Evolutionary conservation across 805 yeast species (phyloP).

Genomic region (Saccharomycopsis microspora): DNA sequence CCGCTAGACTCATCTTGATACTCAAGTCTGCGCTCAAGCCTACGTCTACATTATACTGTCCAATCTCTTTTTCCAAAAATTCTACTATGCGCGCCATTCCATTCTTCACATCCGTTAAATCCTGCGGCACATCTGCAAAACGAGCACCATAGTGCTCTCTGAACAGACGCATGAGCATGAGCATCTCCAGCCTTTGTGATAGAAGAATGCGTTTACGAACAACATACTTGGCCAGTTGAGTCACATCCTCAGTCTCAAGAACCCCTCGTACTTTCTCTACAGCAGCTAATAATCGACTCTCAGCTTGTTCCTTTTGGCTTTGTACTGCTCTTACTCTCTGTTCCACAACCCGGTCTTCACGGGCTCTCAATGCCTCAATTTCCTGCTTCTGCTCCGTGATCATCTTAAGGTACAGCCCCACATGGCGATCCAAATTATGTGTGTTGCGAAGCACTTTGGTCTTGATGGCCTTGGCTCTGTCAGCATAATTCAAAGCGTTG

Average conservation of each 20-base stretch:
- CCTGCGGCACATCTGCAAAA: constrained; percentile 18
- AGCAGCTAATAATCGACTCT: constrained; percentile 29
- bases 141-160: constrained; percentile 16
- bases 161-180: constrained; percentile 17
- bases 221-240: constrained; percentile 26
- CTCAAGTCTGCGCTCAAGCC: constrained; percentile 18
- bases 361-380: constrained; percentile 51
- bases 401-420: constrained; percentile 74
- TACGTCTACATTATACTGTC: constrained; percentile 18
- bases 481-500: constrained; percentile 84
- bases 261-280: constrained; percentile 28
- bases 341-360: constrained; percentile 37
- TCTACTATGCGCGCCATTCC: constrained; percentile 30
- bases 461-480: constrained; percentile 82
- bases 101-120: constrained; percentile 19
- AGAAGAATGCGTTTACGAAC: constrained; percentile 31
- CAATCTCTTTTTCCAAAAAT: constrained; percentile 41
- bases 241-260: constrained; percentile 21
- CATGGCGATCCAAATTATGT: constrained; percentile 69
- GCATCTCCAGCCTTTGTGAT: constrained; percentile 31
- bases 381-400: constrained; percentile 71
- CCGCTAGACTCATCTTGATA: constrained; percentile 32
- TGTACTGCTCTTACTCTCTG: constrained; percentile 26
- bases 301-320: constrained; percentile 27
- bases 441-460: constrained; percentile 68